Evolutionary conservation across 108 stramenopile genomes (phyloP), one percentile per base, ranked within the genome.

Genomic region (Nitzschia sp.): DNA sequence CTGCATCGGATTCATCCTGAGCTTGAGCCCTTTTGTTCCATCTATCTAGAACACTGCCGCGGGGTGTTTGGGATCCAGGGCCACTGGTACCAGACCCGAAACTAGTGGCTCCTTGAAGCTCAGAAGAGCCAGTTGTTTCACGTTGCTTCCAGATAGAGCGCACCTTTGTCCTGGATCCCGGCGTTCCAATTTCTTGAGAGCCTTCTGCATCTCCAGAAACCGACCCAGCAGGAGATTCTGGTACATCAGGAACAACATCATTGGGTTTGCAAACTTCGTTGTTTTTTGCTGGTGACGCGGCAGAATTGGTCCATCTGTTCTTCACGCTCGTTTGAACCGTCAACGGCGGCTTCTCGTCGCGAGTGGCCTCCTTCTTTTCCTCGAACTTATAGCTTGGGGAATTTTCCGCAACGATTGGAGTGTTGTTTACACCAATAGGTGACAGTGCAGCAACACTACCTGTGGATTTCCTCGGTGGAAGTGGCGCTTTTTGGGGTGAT

Each of bases 341-440:
- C 46, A 15, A 48, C 3, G 46, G 17, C 2, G 46, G 17, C 3
- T 48, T 48, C 46, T 62, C 61, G 8, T 62, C 61, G 14, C 17
- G 53, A 10, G 53, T 52, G 22, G 53, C 42, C 19, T 64, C 55
- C 53, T 64, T 64, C 20, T 64, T 64, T 64, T 64, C 63, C 44
- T 72, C 71, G 19, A 11, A 56, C 22, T 44, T 37, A 5, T 21
- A 40, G 26, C 10, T 54, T 12, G 9, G 57, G 17, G 14, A 15
- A 48, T 6, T 48, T 17, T 17, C 17, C 5, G 17, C 29, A 3
- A 34, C 29, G 5, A 34, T 34, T 34, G 1, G 29, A 5, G 29
- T 34, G 29, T 34, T 34, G 29, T 34, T 34, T 34, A 34, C 29
- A 34, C 29, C 46, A 48, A 17, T 48, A 3, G 46, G 46, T 17